phyloP scores from a whole-genome alignment of 305 asterid genomes.

The Solanum hybrid region DNA sequence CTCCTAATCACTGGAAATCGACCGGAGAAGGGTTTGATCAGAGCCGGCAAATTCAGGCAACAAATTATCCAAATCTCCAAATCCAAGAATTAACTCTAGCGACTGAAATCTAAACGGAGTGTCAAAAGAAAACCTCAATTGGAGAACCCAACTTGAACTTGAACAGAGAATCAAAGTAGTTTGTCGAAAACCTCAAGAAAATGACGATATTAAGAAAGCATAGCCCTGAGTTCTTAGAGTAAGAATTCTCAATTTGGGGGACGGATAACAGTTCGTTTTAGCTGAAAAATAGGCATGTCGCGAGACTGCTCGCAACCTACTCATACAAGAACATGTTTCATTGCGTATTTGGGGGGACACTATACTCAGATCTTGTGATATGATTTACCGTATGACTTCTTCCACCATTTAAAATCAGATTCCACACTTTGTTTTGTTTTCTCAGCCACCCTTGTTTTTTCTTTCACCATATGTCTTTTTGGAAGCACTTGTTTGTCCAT shows the following conservation, averaged over 20 bases:
- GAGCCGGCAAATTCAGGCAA: constrained; percentile 29
- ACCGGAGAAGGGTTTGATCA: constrained; percentile 27
- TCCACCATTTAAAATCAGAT: neutral
- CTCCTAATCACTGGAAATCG: constrained; percentile 25
- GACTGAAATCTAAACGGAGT: neutral
- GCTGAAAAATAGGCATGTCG: neutral
- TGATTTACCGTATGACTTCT: neutral
- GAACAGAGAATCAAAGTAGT: neutral
- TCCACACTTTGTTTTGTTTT: neutral
- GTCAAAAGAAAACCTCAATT: neutral
- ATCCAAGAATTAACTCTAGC: constrained; percentile 11
- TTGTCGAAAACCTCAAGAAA: neutral
- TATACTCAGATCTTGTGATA: neutral
- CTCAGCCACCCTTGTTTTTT: neutral
- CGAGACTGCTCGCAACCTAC: neutral
- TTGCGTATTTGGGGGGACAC: neutral
- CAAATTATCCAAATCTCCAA: constrained; percentile 35
- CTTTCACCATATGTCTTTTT: neutral
- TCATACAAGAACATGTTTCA: neutral
- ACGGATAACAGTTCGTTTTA: neutral
- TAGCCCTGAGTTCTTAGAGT: neutral
- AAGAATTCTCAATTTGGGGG: neutral
- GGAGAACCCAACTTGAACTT: neutral
- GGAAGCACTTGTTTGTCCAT: neutral
- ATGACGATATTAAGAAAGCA: neutral